These are phyloP conservation scores for Discostella stelligeroides DNA, from an alignment of 108 stramenopile species.

Conservation along the genomic window DNA sequence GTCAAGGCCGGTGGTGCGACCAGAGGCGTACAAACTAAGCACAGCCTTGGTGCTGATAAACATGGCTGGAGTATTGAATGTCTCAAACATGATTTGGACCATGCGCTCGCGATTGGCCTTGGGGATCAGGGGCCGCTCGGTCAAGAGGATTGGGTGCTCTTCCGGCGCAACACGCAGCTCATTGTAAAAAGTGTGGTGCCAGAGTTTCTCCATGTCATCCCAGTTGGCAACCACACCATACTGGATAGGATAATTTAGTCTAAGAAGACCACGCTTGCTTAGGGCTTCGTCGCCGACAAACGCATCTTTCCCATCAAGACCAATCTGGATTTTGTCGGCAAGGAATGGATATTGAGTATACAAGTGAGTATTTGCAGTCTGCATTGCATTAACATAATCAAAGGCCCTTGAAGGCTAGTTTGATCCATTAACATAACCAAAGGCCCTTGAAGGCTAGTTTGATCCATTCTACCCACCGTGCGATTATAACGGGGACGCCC, in stretches of 20 bases:
- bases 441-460: too few species aligned
- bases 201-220: constrained; percentile 99
- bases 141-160: constrained; percentile 98
- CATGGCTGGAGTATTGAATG: constrained; percentile 99
- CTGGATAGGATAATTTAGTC: constrained; percentile 99
- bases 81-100: constrained; percentile 99
- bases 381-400: too few species aligned
- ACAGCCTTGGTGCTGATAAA: constrained; percentile 99
- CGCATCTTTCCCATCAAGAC: constrained; percentile 99
- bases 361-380: too few species aligned
- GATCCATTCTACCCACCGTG: too few species aligned
- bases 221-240: constrained; percentile 98
- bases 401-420: too few species aligned
- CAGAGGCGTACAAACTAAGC: constrained; percentile 93
- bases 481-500: too few species aligned
- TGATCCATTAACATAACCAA: too few species aligned
- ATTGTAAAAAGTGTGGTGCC: constrained; percentile 99
- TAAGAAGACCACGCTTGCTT: constrained; percentile 97
- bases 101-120: constrained; percentile 99
- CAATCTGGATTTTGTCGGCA: too few species aligned
- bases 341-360: too few species aligned
- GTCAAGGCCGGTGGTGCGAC: constrained; percentile 95
- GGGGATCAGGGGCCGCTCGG: constrained; percentile 99
- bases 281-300: constrained; percentile 99
- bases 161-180: constrained; percentile 95